Evolutionary conservation across 1,284 basidiomycete genomes (phyloP).

Genomic region (Anthracocystis panici-leucophaei): DNA sequence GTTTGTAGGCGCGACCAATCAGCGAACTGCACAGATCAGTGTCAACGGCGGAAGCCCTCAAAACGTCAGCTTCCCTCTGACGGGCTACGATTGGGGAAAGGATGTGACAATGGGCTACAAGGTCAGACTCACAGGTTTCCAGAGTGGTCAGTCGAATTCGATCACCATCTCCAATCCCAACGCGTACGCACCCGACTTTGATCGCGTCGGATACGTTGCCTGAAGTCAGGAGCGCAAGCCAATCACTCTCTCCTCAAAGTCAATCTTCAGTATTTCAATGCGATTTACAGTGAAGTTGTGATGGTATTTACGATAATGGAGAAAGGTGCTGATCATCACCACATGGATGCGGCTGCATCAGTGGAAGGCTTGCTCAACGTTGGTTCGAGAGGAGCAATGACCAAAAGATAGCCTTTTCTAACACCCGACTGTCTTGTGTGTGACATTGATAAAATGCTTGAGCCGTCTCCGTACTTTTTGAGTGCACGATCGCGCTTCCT

Average conservation of each 20-base stretch:
- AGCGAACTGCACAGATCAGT: slow-evolving; percentile 26
- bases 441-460: neutral
- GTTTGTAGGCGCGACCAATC: slow-evolving; percentile 34
- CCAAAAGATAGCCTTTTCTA: slow-evolving; percentile 6
- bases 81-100: slow-evolving; percentile 45
- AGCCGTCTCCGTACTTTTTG: slow-evolving; percentile 11
- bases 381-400: slow-evolving; percentile 16
- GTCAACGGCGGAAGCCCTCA: slow-evolving; percentile 47
- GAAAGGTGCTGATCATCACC: neutral
- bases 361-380: neutral
- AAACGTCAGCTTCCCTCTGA: slow-evolving; percentile 45
- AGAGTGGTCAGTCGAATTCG: slow-evolving; percentile 24
- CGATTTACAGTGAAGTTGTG: neutral
- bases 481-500: slow-evolving; percentile 15
- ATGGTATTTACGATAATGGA: neutral
- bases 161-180: slow-evolving; percentile 33
- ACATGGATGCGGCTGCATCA: slow-evolving; percentile 17
- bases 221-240: neutral
- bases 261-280: neutral
- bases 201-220: slow-evolving; percentile 38
- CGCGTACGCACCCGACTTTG: slow-evolving; percentile 44
- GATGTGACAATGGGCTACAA: slow-evolving; percentile 45
- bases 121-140: slow-evolving; percentile 48
- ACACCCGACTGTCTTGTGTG: neutral
- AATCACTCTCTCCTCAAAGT: neutral